phyloP scores from a whole-genome alignment of 1,284 basidiomycete species.

The Marasmius sp. region DNA sequence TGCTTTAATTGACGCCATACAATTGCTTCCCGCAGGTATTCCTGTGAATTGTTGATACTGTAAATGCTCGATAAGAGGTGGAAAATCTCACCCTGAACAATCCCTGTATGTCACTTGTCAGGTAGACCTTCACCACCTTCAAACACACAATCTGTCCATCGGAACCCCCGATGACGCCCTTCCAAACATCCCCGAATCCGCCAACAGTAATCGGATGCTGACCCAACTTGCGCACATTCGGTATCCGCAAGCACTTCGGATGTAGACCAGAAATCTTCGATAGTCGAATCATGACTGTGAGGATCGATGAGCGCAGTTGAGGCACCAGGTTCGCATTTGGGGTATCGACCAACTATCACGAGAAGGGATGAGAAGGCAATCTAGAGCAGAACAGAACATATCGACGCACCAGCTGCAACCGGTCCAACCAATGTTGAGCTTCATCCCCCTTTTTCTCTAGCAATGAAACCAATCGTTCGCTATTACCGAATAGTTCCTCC shows the following conservation, averaged over 20 bases:
- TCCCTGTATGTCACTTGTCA: background rate
- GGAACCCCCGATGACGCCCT: background rate
- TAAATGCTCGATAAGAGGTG: background rate
- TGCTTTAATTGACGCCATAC: slow-evolving; percentile 6
- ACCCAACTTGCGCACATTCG: background rate
- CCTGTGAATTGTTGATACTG: background rate
- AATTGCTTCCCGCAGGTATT: background rate
- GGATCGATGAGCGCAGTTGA: background rate
- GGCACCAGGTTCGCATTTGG: background rate
- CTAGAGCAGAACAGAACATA: background rate
- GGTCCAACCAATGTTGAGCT: background rate
- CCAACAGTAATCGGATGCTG: background rate
- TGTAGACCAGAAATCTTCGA: background rate
- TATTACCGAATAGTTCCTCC: background rate
- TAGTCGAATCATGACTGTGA: background rate
- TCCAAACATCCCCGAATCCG: background rate
- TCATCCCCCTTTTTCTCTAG: background rate
- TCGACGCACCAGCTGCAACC: background rate
- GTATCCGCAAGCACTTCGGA: background rate
- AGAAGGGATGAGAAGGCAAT: background rate
- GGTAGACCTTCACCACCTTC: background rate
- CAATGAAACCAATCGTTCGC: background rate
- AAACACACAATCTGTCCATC: background rate
- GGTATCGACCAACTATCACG: background rate
- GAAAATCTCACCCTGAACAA: background rate